A percentile compares a stretch with the other conserved stretches of the same genome.
phyloP scores from a whole-genome alignment of 176 grass and related monocot species.

The Aegilops umbellulata region DNA sequence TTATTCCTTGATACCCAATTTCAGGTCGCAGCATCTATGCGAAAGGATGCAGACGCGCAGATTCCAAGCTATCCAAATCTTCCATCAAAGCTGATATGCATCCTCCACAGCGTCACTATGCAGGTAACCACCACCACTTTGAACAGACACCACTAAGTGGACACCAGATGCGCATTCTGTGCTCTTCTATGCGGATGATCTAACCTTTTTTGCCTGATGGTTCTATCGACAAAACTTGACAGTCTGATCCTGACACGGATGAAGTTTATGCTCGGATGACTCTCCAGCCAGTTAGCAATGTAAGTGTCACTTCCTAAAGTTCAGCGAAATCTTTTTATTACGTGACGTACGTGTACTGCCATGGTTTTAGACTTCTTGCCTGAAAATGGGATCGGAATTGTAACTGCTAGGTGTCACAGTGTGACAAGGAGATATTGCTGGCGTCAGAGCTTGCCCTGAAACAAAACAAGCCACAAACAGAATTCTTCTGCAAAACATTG shows the following conservation, averaged over 20 bases:
- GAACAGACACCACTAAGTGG: neutral
- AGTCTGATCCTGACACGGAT: slow-evolving; percentile 80
- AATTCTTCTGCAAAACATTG: slow-evolving; percentile 86
- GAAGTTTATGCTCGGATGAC: slow-evolving; percentile 83
- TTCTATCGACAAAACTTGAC: slow-evolving; percentile 30
- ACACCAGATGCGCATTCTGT: neutral
- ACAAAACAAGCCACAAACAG: slow-evolving; percentile 53
- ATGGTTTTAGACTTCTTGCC: slow-evolving; percentile 26
- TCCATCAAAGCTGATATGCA: slow-evolving; percentile 67
- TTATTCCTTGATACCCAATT: slow-evolving; percentile 39
- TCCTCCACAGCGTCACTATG: slow-evolving; percentile 64
- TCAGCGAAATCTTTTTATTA: slow-evolving; percentile 25
- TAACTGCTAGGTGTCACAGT: slow-evolving; percentile 39
- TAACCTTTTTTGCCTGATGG: neutral
- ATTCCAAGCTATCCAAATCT: slow-evolving; percentile 85
- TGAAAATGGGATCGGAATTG: slow-evolving; percentile 20
- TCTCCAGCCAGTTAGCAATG: slow-evolving; percentile 75
- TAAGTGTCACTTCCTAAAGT: slow-evolving; percentile 36
- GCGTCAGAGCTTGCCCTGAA: slow-evolving; percentile 57
- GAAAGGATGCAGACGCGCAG: slow-evolving; percentile 60
- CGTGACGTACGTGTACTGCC: neutral
- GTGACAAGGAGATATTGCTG: slow-evolving; percentile 64
- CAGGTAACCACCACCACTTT: slow-evolving; percentile 47
- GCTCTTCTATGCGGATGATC: neutral
- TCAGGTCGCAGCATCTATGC: slow-evolving; percentile 84